Base-by-base conservation (phyloP, 352 stramenopile species). In the Phytophthora colocasiae region DNA sequence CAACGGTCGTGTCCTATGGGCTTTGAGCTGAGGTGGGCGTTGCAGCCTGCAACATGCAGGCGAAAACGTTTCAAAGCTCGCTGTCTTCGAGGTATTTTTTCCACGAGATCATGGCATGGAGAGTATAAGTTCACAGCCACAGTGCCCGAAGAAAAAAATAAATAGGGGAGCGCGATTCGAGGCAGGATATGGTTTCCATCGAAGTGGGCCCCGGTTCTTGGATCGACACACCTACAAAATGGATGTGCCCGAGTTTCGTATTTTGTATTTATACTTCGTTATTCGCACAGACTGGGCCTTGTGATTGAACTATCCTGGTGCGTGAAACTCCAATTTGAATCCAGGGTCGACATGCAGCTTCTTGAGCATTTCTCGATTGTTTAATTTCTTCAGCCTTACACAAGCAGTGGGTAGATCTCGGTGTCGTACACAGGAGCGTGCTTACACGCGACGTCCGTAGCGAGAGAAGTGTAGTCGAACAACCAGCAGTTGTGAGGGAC, bases 401-500 rank as follows among this genome's bases (percentile, higher is more conserved):
- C 38, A 14, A 43, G 38, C 38, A 79, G 57, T 27, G 71, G 71
- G 45, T 80, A 77, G 43, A 80, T 65, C 43, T 80, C 47, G 50
- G 57, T 54, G 19, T 57, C 45, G 52, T 71, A 80, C 31, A 80
- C 67, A 12, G 66, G 71, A 6, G 65, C 67, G 49, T 73, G 62
- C 17, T 68, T 61, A 62, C 71, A 34, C 7, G 31, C 7, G 3
- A 69, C 19, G 11, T 66, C 19, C 4, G 66, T 75, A 3, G 52
- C 70, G n/a, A 75, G 43, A 7, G 66, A 75, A 2, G 66, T 69
- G 61, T 75, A 75, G 66, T 78, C 61, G 43, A 78, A 72, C 40
- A 78, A n/a, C 75, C 72, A 83, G 58, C 71, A 81, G 50, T 73
- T 69, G 67, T 83, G 75, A 6, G 63, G 49, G 5, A 80, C 72